phyloP scores from a whole-genome alignment of 495 filamentous ascomycete genomes.

The Amphirosellinia nigrospora region DNA sequence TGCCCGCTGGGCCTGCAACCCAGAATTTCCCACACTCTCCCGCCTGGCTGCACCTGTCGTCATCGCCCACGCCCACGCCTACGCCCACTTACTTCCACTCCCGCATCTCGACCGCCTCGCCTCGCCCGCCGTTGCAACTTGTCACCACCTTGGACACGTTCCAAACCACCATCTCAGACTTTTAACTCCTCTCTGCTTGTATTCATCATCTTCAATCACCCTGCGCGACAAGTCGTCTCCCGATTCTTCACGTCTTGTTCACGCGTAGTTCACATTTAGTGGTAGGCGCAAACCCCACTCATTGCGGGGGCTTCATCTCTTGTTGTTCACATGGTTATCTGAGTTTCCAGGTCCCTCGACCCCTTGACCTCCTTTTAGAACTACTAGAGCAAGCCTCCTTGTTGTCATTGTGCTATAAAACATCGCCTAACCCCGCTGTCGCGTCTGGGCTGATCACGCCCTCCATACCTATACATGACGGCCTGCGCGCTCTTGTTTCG shows the following conservation, averaged over 20 bases:
- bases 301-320: conserved; percentile 38
- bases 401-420: not conserved
- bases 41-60: conserved; percentile 30
- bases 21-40: conserved; percentile 25
- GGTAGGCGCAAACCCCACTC: conserved; percentile 45
- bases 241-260: conserved; percentile 26
- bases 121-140: conserved; percentile 11
- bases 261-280: conserved; percentile 36
- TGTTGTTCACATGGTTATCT: conserved; percentile 31
- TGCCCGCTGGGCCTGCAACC: conserved; percentile 20
- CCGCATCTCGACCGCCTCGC: conserved; percentile 29
- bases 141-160: conserved; percentile 19
- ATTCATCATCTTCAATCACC: conserved; percentile 36
- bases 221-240: conserved; percentile 32
- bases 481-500: conserved; percentile 23
- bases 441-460: not conserved
- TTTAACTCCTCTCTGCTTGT: not conserved
- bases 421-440: not conserved
- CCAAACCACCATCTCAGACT: conserved; percentile 3
- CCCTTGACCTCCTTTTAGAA: conserved; percentile 13
- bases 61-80: conserved; percentile 26
- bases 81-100: not conserved
- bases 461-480: not conserved
- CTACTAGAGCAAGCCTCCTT: conserved; percentile 11
- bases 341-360: conserved; percentile 8